Evolutionary conservation across 768 basidiomycete genomes (phyloP).

Genomic region (Termitomyces titanicus): DNA sequence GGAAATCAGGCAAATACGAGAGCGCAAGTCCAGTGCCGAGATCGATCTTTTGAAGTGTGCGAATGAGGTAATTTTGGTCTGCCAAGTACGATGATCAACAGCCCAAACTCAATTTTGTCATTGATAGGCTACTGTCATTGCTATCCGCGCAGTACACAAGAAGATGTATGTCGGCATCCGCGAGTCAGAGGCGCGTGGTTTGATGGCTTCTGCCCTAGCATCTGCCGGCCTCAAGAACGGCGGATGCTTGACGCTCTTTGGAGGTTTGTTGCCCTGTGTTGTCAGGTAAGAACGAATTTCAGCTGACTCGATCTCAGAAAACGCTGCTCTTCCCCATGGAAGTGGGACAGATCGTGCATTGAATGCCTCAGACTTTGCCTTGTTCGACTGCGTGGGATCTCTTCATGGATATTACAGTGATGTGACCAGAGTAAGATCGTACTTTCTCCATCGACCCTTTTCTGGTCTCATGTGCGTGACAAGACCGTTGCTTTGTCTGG

Average conservation of each 20-base stretch:
- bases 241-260: constrained; percentile 71
- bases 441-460: background rate
- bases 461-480: background rate
- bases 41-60: constrained; percentile 70
- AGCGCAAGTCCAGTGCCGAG: constrained; percentile 72
- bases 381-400: constrained; percentile 72
- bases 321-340: constrained; percentile 86
- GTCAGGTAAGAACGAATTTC: background rate
- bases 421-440: constrained; percentile 72
- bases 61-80: constrained; percentile 58
- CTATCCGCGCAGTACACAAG: constrained; percentile 62
- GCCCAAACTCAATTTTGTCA: background rate
- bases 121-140: constrained; percentile 68
- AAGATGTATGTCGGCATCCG: constrained; percentile 67
- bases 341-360: constrained; percentile 66
- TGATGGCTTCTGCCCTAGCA: constrained; percentile 54
- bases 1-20: constrained; percentile 58
- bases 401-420: constrained; percentile 78
- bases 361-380: constrained; percentile 53
- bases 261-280: constrained; percentile 46
- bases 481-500: constrained; percentile 65
- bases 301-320: constrained; percentile 45
- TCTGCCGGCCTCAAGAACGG: constrained; percentile 56
- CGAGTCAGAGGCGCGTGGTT: constrained; percentile 63
- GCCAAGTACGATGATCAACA: background rate